Conservation (phyloP, 176 grass and related monocot genomes). For the Eremochloa ophiuroides region DNA sequence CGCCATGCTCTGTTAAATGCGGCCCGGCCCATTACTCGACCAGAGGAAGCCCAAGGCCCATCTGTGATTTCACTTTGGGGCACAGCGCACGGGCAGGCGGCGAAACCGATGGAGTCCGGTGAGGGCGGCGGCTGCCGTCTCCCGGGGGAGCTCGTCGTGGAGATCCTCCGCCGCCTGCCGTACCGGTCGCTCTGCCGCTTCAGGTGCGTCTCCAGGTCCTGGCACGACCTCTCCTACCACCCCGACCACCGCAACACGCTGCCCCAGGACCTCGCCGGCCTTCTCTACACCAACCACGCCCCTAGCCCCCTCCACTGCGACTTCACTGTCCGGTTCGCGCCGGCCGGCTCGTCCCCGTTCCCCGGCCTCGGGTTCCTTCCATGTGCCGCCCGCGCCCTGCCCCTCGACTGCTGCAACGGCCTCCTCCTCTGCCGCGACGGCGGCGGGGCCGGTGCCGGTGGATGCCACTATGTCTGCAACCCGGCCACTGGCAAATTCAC, state of each 20-base stretch:
- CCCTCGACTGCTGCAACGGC: slow-evolving; percentile 7
- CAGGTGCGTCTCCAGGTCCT: slow-evolving; percentile 18
- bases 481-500: not conserved
- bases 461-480: slow-evolving; percentile 11
- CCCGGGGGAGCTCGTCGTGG: not conserved
- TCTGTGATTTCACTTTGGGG: not conserved
- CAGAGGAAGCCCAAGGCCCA: not conserved
- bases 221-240: slow-evolving; percentile 3
- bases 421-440: slow-evolving; percentile 19
- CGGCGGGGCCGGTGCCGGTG: not conserved
- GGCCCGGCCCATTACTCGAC: not conserved
- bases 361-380: not conserved
- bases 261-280: slow-evolving; percentile 4
- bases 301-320: not conserved
- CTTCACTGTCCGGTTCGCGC: not conserved
- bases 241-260: not conserved
- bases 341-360: not conserved
- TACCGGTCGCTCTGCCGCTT: not conserved
- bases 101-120: not conserved
- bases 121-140: not conserved
- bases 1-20: not conserved
- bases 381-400: not conserved
- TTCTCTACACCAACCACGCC: slow-evolving; percentile 18
- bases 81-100: not conserved
- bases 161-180: slow-evolving; percentile 16